These are phyloP conservation scores for Blastobotrys serpentis DNA, from an alignment of 1,139 yeast genomes.

Conservation along the genomic window DNA sequence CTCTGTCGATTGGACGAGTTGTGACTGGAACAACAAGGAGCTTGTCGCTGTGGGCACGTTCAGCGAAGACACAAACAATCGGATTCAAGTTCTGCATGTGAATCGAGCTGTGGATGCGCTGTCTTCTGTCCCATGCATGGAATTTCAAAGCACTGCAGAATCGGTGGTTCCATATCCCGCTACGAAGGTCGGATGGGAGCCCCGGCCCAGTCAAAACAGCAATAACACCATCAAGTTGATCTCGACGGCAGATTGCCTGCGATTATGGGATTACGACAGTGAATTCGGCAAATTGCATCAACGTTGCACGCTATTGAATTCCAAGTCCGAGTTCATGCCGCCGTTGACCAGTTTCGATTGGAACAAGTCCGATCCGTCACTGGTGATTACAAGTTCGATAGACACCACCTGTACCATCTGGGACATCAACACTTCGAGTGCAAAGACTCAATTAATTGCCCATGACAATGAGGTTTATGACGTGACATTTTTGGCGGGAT, in stretches of 20 bases:
- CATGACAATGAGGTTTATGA: constrained; percentile 96
- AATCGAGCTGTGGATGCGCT: constrained; percentile 26
- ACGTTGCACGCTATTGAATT: constrained; percentile 43
- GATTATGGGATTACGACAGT: constrained; percentile 57
- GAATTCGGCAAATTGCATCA: constrained; percentile 43
- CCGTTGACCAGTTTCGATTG: constrained; percentile 86
- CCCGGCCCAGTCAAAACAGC: constrained; percentile 32
- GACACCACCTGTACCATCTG: constrained; percentile 97
- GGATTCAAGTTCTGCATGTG: constrained; percentile 30
- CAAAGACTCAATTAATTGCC: constrained; percentile 91
- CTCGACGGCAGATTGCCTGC: constrained; percentile 67
- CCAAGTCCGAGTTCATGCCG: constrained; percentile 47
- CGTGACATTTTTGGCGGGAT: constrained; percentile 75
- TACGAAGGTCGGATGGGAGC: constrained; percentile 75
- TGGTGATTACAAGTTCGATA: constrained; percentile 80
- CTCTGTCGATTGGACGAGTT: constrained; percentile 63
- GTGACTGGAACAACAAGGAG: constrained; percentile 44
- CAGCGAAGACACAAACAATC: constrained; percentile 65
- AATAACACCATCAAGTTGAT: constrained; percentile 47
- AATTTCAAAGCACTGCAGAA: constrained; percentile 47
- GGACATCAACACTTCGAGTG: constrained; percentile 77
- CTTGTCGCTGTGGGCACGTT: constrained; percentile 65
- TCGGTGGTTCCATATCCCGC: constrained; percentile 60
- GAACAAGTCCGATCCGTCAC: constrained; percentile 69
- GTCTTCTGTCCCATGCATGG: constrained; percentile 21